Evolutionary conservation across 192 early-diverging fungal species (phyloP).

Genomic region (Gaertneriomyces sp.): DNA sequence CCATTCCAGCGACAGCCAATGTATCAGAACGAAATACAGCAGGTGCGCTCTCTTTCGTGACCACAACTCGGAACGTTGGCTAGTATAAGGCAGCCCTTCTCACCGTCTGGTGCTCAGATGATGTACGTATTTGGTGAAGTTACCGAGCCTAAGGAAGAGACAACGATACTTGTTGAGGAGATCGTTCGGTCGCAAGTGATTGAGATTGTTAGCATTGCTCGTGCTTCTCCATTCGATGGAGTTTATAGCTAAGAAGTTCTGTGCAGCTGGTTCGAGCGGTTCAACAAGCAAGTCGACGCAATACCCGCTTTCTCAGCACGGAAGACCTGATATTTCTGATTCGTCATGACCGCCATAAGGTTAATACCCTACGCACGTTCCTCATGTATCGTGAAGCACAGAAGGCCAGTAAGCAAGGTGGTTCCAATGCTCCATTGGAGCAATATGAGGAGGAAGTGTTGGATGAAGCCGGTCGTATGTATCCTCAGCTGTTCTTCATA

Average conservation of each 20-base stretch:
- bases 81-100: neutral
- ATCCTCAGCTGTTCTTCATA: too few species aligned
- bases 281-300: conserved; percentile 74
- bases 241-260: neutral
- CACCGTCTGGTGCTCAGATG: conserved; percentile 62
- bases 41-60: conserved; percentile 5
- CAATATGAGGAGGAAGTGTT: conserved; percentile 20
- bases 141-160: conserved; percentile 80
- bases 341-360: conserved; percentile 90
- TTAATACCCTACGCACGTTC: conserved; percentile 84
- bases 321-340: conserved; percentile 98
- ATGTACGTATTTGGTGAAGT: conserved; percentile 99
- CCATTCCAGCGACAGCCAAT: conserved; percentile 15
- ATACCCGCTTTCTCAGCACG: conserved; percentile 71
- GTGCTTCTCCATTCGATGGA: neutral
- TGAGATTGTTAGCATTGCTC: conserved; percentile 66
- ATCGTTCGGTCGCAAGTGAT: conserved; percentile 92
- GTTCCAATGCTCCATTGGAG: conserved; percentile 51
- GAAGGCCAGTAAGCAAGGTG: conserved; percentile 78
- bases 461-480: conserved; percentile 22
- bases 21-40: conserved; percentile 28
- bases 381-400: conserved; percentile 95
- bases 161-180: conserved; percentile 89
- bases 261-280: conserved; percentile 78
- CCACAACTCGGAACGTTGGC: neutral